These are phyloP conservation scores for Mortierella sp. DNA, from an alignment of 371 early-diverging fungal species.

Conservation along the genomic window DNA sequence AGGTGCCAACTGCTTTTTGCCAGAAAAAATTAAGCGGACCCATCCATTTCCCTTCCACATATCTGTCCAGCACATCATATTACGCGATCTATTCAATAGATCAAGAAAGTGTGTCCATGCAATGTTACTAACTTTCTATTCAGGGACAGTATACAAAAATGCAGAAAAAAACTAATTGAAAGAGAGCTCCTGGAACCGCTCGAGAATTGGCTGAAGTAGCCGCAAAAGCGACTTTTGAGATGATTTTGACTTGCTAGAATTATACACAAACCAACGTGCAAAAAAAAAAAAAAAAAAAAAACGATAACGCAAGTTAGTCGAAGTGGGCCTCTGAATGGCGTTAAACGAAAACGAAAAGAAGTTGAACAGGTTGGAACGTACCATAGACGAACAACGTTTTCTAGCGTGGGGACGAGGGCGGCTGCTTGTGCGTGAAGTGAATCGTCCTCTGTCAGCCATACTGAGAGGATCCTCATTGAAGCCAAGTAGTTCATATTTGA, in stretches of 20 bases:
- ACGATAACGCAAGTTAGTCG: not conserved
- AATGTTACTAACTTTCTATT: not conserved
- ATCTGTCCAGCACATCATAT: too few relatives aligned
- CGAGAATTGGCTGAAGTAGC: constrained; percentile 40
- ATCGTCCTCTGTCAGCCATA: constrained; percentile 49
- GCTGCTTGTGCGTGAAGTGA: constrained; percentile 44
- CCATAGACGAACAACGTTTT: constrained; percentile 38
- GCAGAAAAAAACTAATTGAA: constrained; percentile 9
- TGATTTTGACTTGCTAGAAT: constrained; percentile 37
- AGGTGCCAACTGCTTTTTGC: too few relatives aligned
- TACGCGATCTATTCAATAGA: too few relatives aligned
- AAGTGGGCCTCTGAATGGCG: too few relatives aligned
- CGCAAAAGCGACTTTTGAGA: constrained; percentile 31
- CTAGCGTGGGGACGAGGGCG: constrained; percentile 22
- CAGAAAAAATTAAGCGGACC: too few relatives aligned
- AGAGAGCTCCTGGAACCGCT: constrained; percentile 31
- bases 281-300: not conserved
- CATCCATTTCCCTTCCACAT: too few relatives aligned
- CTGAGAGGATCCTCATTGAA: constrained; percentile 40
- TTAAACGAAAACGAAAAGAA: too few relatives aligned
- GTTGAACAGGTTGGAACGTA: not conserved
- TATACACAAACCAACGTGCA: not conserved
- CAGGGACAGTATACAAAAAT: not conserved
- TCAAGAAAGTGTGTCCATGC: too few relatives aligned
- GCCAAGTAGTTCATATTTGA: constrained; percentile 46